A percentile compares a stretch with the other conserved stretches of the same genome.
These are phyloP conservation scores for Ophiostoma novo-ulmi DNA, from an alignment of 2,329 filamentous ascomycete genomes.

Conservation along the genomic window DNA sequence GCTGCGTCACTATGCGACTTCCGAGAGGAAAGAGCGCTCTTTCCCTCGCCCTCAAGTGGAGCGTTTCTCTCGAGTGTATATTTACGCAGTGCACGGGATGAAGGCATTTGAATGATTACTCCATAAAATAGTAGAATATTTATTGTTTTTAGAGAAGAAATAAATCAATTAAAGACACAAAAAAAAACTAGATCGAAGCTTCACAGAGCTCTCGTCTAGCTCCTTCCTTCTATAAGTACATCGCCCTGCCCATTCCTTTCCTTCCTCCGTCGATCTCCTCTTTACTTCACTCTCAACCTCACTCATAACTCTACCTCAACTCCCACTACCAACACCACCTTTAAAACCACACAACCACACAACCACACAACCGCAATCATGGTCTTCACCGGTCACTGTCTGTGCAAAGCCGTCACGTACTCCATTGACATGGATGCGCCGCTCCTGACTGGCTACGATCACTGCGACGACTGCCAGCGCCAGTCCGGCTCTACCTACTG, in stretches of 20 bases:
- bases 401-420: constrained; percentile 69
- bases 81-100: background rate
- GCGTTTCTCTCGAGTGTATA: background rate
- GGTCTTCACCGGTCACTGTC: constrained; percentile 53
- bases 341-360: background rate
- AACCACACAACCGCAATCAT: constrained; percentile 18
- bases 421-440: constrained; percentile 49
- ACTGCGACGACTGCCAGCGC: constrained; percentile 69
- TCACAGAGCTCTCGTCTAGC: background rate
- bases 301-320: background rate
- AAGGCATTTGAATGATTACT: background rate
- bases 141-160: background rate
- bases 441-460: constrained; percentile 59
- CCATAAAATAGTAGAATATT: background rate
- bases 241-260: background rate
- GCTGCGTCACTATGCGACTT: constrained; percentile 1
- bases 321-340: background rate
- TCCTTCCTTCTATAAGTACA: constrained; percentile 1
- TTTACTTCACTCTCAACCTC: background rate
- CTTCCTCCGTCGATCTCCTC: background rate
- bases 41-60: background rate
- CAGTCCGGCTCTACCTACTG: constrained; percentile 65
- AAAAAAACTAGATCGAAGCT: background rate
- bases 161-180: background rate
- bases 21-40: background rate